Evolutionary conservation across 176 grass and related monocot species (phyloP).

Genomic region (Echinochloa phyllopogon): DNA sequence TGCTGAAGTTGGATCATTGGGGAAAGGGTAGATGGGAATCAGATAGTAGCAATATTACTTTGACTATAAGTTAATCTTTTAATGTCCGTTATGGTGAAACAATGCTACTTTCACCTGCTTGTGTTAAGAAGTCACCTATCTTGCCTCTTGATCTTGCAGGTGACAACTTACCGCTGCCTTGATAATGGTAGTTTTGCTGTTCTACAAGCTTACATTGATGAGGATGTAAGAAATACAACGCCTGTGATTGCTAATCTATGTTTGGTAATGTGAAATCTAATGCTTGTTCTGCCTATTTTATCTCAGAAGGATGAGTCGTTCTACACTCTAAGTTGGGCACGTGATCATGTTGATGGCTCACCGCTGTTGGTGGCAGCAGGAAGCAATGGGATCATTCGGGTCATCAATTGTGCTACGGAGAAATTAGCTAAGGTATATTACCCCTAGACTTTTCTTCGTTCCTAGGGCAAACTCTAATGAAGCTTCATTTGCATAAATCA

Average conservation of each 20-base stretch:
- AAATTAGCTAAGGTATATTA: constrained; percentile 79
- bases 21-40: constrained; percentile 1
- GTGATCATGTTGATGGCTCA: constrained; percentile 70
- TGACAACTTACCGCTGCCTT: constrained; percentile 77
- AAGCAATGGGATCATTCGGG: constrained; percentile 76
- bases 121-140: neutral
- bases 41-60: neutral
- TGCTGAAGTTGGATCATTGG: neutral
- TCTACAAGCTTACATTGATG: constrained; percentile 80
- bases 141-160: constrained; percentile 52
- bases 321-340: constrained; percentile 94
- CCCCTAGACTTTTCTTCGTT: neutral
- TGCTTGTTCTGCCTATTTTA: constrained; percentile 7
- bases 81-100: neutral
- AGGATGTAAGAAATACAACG: constrained; percentile 66
- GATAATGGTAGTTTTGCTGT: constrained; percentile 68
- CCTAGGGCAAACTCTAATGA: constrained; percentile 2
- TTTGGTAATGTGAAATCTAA: constrained; percentile 29
- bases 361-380: constrained; percentile 88
- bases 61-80: neutral
- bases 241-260: constrained; percentile 2
- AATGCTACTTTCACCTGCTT: constrained; percentile 1
- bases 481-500: constrained; percentile 16
- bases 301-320: constrained; percentile 87
- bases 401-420: constrained; percentile 88